Conservation (phyloP, 306 rosid species). For the Trichosanthes cucumerina region DNA sequence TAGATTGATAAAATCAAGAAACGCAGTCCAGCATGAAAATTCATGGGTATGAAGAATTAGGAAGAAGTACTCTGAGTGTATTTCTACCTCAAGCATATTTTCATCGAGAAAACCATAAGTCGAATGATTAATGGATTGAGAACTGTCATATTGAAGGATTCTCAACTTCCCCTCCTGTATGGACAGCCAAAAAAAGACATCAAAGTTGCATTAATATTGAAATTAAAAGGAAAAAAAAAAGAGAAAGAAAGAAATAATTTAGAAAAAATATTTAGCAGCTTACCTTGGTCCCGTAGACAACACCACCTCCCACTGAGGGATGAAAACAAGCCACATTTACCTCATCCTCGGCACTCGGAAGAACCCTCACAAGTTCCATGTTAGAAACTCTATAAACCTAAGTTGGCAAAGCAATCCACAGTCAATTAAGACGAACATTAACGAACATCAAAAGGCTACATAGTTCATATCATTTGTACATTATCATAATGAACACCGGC, state of each 20-base stretch:
- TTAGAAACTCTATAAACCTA: constrained; percentile 94
- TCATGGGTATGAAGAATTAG: neutral
- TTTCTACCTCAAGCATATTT: constrained; percentile 42
- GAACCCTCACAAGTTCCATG: constrained; percentile 97
- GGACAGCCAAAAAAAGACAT: constrained; percentile 13
- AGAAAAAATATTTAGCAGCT: neutral
- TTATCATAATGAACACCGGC: neutral
- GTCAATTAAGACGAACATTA: neutral
- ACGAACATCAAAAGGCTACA: neutral
- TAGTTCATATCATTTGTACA: neutral
- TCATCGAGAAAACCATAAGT: constrained; percentile 27
- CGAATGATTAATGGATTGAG: constrained; percentile 19
- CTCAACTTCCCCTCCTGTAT: constrained; percentile 96
- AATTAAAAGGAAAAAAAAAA: neutral
- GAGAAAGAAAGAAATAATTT: neutral
- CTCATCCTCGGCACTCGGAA: constrained; percentile 98
- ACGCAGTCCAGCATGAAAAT: neutral
- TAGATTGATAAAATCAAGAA: neutral
- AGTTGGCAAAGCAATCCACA: constrained; percentile 16
- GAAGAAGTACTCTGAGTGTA: neutral
- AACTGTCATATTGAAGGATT: constrained; percentile 41
- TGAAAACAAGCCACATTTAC: constrained; percentile 98
- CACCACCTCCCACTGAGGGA: constrained; percentile 96
- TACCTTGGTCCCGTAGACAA: constrained; percentile 98
- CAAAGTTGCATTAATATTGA: neutral